Evolutionary conservation across 2,329 filamentous ascomycete genomes (phyloP).

Genomic region (Colletotrichum camelliae): DNA sequence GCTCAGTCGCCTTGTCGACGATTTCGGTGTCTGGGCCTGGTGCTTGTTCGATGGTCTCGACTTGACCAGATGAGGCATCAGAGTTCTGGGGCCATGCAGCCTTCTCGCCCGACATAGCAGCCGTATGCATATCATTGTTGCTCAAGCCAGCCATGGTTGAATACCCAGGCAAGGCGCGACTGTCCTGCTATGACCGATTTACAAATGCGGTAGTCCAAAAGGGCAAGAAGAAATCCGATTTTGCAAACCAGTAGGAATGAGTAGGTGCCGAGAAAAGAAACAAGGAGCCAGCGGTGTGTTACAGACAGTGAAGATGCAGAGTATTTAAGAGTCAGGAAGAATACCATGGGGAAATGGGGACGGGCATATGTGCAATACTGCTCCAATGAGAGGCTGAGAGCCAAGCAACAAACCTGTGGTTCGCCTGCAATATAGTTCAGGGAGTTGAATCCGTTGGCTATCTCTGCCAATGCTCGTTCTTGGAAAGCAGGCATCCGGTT

Average conservation of each 20-base stretch:
- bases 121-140: not conserved
- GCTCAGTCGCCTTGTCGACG: slow-evolving; percentile 12
- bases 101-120: not conserved
- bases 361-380: not conserved
- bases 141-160: not conserved
- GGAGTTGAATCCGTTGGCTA: not conserved
- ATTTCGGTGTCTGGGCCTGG: not conserved
- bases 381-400: not conserved
- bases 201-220: not conserved
- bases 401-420: not conserved
- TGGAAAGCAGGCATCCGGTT: not conserved
- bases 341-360: not conserved
- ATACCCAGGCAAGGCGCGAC: not conserved
- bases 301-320: not conserved
- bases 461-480: not conserved
- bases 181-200: not conserved
- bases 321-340: not conserved
- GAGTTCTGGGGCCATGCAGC: slow-evolving; percentile 20
- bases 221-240: not conserved
- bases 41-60: slow-evolving; percentile 7
- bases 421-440: not conserved
- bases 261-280: not conserved
- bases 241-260: not conserved
- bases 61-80: slow-evolving; percentile 24
- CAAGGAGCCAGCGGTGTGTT: not conserved